These are phyloP conservation scores for Blastobotrys raffinosifermentans DNA, from an alignment of 1,139 yeast species.

Conservation along the genomic window DNA sequence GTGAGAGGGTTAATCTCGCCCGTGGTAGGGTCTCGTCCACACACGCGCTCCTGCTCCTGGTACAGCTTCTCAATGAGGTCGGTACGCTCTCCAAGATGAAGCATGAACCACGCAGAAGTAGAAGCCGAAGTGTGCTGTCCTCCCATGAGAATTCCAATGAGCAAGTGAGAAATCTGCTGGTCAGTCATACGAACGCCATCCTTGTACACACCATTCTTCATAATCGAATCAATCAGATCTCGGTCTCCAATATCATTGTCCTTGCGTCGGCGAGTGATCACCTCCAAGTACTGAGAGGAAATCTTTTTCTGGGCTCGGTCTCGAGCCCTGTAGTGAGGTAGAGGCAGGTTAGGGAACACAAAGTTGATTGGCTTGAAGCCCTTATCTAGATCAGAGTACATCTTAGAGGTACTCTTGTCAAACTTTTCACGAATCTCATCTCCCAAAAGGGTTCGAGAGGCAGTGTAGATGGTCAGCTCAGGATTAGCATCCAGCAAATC, in stretches of 20 bases:
- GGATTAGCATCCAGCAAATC: conserved; percentile 85
- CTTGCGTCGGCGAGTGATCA: conserved; percentile 67
- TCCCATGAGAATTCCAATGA: conserved; percentile 97
- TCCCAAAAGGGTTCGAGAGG: conserved; percentile 86
- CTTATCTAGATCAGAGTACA: conserved; percentile 88
- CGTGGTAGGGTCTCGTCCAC: conserved; percentile 45
- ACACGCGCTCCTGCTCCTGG: conserved; percentile 61
- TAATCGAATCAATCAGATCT: conserved; percentile 84
- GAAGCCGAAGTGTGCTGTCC: conserved; percentile 98
- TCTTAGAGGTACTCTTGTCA: conserved; percentile 75
- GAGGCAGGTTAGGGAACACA: conserved; percentile 89
- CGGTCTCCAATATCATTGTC: conserved; percentile 62
- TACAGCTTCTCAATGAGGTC: conserved; percentile 75
- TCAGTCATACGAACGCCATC: conserved; percentile 95
- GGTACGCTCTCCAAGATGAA: conserved; percentile 84
- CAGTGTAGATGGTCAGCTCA: conserved; percentile 93
- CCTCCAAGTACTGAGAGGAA: conserved; percentile 69
- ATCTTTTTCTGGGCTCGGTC: conserved; percentile 83
- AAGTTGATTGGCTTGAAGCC: conserved; percentile 96
- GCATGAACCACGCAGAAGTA: conserved; percentile 89
- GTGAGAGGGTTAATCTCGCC: conserved; percentile 44
- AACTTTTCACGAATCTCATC: conserved; percentile 83
- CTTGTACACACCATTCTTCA: conserved; percentile 77
- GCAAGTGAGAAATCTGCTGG: conserved; percentile 84
- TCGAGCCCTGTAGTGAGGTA: conserved; percentile 78